Evolutionary conservation across 129 eudicot species (phyloP), one percentile per base, ranked within the genome.

Genomic region (Chrysanthemum makinoi): DNA sequence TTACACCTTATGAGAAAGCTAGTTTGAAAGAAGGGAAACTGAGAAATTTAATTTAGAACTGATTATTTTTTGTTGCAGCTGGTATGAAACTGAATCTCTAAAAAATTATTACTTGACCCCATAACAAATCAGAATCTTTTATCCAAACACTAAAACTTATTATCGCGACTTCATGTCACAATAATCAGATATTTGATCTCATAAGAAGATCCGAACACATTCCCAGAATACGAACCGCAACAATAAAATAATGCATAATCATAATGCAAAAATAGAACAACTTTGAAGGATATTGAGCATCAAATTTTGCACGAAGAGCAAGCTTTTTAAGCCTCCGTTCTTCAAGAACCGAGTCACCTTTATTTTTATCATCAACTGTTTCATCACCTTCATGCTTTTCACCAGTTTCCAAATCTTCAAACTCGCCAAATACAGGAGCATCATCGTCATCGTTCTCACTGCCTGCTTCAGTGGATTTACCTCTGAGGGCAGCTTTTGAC

Each of bases 261-360:
- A 28, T 30, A 16, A 62, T 30, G 33, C 28, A 48, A 24, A 28
- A 14, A 30, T 10, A 18, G 50, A 18, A 39, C 58, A 46, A 50
- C 26, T 46, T 16, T 59, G 2, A 76, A 94, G 98, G 98, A 94
- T 94, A 94, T 90, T 87, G 86, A 62, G 97, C 80, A 69, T 87
- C 97, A 78, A 94, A 90, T 61, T 86, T 90, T 52, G 99, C 99
- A 86, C 89, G 99, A 70, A 87, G 92, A 10, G 99, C 99, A 80
- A 87, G 90, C 82, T 94, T 94, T 77, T 89, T 87, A 44, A 86
- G 88, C 78, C 86, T 82, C 61, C 99, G 69, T 65, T 89, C 90
- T 82, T 86, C 96, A 33, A 33, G 70, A 48, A 73, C 70, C 4
- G 80, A 44, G 62, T 80, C 88, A 55, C 63, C 80, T 68, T 82